Percentiles rank a stretch among this genome's conserved stretches.
Conservation (phyloP, 2,329 filamentous ascomycete genomes). For the Trichoderma gracile region DNA sequence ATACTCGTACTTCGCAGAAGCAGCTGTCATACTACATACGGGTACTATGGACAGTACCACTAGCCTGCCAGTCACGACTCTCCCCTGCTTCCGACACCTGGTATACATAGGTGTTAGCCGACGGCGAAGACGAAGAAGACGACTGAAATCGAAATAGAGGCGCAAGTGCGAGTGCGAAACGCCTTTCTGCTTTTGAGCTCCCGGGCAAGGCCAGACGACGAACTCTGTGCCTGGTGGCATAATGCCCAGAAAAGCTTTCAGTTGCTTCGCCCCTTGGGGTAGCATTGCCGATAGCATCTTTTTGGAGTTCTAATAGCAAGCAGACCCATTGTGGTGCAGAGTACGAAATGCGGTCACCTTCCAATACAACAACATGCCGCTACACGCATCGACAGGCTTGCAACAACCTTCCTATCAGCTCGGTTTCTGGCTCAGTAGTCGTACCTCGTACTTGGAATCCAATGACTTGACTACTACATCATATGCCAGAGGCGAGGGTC, state of each 20-base stretch:
- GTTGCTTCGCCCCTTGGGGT: neutral
- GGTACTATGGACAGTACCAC: too few relatives aligned
- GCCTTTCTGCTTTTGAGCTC: neutral
- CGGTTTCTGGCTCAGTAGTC: neutral
- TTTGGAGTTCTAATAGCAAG: neutral
- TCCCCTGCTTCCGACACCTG: neutral
- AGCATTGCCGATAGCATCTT: slow-evolving; percentile 7
- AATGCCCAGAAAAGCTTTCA: neutral
- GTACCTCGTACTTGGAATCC: neutral
- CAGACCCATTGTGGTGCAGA: neutral
- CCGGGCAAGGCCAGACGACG: neutral
- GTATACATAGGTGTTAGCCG: neutral
- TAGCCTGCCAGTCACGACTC: neutral
- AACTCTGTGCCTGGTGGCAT: neutral
- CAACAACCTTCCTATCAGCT: neutral
- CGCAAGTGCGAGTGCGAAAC: neutral
- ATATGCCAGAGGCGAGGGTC: slow-evolving; percentile 2
- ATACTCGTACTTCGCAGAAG: neutral
- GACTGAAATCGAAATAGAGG: neutral
- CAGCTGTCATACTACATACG: too few relatives aligned
- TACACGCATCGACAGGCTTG: neutral
- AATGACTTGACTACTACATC: neutral
- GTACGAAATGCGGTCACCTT: neutral
- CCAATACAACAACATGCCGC: neutral
- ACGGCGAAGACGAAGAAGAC: neutral